Conservation (phyloP, 257 asterid genomes). For the Thymus mandschuricus region DNA sequence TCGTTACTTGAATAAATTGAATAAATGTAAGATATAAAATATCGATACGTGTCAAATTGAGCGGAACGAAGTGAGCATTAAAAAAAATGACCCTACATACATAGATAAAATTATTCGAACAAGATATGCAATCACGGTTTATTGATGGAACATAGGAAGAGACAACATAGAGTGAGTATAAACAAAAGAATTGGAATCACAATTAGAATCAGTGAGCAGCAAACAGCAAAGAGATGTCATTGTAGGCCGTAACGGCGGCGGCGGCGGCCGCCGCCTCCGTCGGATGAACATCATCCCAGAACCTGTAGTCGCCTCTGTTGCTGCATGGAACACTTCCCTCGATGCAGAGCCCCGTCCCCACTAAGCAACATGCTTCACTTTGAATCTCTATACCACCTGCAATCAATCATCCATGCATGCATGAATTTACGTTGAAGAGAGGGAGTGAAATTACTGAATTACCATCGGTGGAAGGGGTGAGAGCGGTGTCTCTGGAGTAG, state of each 20-base stretch:
- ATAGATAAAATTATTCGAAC: no score
- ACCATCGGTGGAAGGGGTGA: not conserved
- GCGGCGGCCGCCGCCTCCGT: slow-evolving; percentile 35
- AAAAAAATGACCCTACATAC: no score
- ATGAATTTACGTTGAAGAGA: not conserved
- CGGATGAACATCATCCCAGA: slow-evolving; percentile 43
- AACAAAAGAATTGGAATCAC: no score
- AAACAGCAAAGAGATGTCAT: slow-evolving; percentile 21
- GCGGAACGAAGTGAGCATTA: no score
- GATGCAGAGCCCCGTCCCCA: slow-evolving; percentile 27
- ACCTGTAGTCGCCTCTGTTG: slow-evolving; percentile 37
- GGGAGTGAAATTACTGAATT: no score
- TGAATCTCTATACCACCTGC: slow-evolving; percentile 17
- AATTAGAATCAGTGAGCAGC: not conserved
- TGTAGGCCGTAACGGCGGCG: slow-evolving; percentile 17
- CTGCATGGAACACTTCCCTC: slow-evolving; percentile 31
- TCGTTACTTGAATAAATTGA: no score
- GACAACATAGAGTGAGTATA: no score
- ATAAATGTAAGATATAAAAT: no score
- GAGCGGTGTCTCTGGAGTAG: not conserved
- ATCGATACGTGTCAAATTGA: no score
- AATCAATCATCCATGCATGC: not conserved
- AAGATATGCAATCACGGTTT: no score
- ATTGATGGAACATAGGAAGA: no score
- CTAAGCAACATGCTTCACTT: slow-evolving; percentile 38